Evolutionary conservation across 208 protist genomes (phyloP).

Genomic region (Leishmania braziliensis): DNA sequence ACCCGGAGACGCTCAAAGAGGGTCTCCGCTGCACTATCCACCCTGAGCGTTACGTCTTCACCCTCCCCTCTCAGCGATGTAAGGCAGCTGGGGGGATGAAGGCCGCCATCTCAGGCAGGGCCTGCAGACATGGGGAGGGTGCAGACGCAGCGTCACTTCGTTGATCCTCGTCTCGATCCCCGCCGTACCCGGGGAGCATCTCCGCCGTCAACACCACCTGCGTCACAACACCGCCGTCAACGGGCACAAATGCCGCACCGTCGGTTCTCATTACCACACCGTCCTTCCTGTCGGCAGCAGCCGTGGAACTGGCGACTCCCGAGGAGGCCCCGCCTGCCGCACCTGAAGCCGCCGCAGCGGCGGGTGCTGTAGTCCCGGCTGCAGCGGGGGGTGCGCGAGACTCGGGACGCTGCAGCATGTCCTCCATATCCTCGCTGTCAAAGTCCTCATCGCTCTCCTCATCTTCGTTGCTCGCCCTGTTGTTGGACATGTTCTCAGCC

Average conservation of each 20-base stretch:
- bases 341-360: not conserved
- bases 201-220: slow-evolving; percentile 27
- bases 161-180: slow-evolving; percentile 7
- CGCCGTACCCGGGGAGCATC: slow-evolving; percentile 23
- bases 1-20: not conserved
- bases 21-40: not conserved
- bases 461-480: slow-evolving; percentile 16
- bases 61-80: not conserved
- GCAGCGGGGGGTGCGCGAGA: not conserved
- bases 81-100: slow-evolving; percentile 18
- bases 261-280: not conserved
- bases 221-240: slow-evolving; percentile 22
- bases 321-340: not conserved
- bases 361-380: not conserved
- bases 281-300: not conserved
- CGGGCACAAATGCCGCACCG: slow-evolving; percentile 20
- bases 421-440: slow-evolving; percentile 56
- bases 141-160: slow-evolving; percentile 17
- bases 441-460: slow-evolving; percentile 55
- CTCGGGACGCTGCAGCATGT: slow-evolving; percentile 38
- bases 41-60: not conserved
- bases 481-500: slow-evolving; percentile 21
- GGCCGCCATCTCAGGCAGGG: slow-evolving; percentile 16
- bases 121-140: slow-evolving; percentile 27
- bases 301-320: not conserved